A percentile compares a stretch with the other conserved stretches of the same genome.
Evolutionary conservation across 2,329 filamentous ascomycete genomes (phyloP).

Genomic region (Ophiocordyceps camponoti-leonardi): DNA sequence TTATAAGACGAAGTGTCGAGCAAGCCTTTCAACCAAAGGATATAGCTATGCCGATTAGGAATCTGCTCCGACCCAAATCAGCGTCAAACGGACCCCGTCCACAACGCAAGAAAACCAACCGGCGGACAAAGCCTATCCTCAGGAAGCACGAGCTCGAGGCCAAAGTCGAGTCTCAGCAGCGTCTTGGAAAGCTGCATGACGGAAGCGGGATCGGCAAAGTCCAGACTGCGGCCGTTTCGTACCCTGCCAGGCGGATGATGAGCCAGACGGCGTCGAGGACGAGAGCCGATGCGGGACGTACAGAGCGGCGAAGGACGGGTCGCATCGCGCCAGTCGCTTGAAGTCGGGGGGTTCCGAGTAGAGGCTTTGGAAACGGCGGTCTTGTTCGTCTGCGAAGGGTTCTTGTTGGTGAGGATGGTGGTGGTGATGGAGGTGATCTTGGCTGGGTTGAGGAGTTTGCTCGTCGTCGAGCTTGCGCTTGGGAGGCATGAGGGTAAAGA

Average conservation of each 20-base stretch:
- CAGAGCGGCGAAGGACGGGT: constrained; percentile 24
- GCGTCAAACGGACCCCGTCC: no score
- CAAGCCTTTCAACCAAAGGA: constrained; percentile 73
- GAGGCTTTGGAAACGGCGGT: constrained; percentile 19
- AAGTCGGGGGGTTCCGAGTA: constrained; percentile 26
- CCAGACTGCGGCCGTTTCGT: constrained; percentile 37
- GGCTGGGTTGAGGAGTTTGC: constrained; percentile 15
- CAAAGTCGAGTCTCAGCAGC: constrained; percentile 61
- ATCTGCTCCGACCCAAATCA: constrained; percentile 19
- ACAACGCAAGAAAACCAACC: constrained; percentile 35
- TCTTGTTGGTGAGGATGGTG: constrained; percentile 22
- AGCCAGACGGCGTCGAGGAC: background rate
- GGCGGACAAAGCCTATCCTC: constrained; percentile 73
- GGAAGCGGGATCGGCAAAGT: constrained; percentile 65
- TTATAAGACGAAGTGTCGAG: constrained; percentile 53
- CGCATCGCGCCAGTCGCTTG: constrained; percentile 19
- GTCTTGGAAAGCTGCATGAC: constrained; percentile 70
- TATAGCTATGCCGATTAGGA: constrained; percentile 65
- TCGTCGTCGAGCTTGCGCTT: background rate
- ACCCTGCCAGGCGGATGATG: constrained; percentile 2
- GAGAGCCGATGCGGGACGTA: constrained; percentile 8
- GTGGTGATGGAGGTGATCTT: constrained; percentile 24
- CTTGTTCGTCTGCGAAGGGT: constrained; percentile 6
- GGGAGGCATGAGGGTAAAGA: background rate
- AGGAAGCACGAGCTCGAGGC: constrained; percentile 52